Conservation (phyloP, 176 grass and related monocot genomes). For the Juncus inflexus region DNA sequence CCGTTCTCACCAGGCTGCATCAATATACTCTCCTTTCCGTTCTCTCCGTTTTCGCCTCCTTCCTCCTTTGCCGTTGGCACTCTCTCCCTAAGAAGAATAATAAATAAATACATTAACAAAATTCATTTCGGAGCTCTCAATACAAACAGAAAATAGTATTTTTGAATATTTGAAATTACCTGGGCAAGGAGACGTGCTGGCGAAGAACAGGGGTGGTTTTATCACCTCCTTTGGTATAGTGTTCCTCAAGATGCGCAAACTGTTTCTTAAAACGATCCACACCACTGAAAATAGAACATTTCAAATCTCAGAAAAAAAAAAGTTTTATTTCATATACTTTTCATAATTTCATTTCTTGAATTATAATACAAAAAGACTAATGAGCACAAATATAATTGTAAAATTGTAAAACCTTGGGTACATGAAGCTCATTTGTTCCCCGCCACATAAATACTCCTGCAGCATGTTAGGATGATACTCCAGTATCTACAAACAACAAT, state of each 20-base stretch:
- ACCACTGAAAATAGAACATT: slow-evolving; percentile 42
- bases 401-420: slow-evolving; percentile 62
- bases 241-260: slow-evolving; percentile 90
- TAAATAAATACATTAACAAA: slow-evolving; percentile 1
- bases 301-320: slow-evolving; percentile 15
- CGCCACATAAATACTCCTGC: slow-evolving; percentile 62
- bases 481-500: slow-evolving; percentile 48
- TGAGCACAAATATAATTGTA: not conserved
- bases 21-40: slow-evolving; percentile 44
- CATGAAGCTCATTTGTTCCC: slow-evolving; percentile 63
- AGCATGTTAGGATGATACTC: slow-evolving; percentile 98
- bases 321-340: not conserved
- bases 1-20: slow-evolving; percentile 34
- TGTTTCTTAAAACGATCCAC: slow-evolving; percentile 94
- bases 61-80: slow-evolving; percentile 54
- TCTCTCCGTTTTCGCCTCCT: slow-evolving; percentile 32
- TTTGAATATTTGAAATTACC: slow-evolving; percentile 40
- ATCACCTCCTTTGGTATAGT: slow-evolving; percentile 45
- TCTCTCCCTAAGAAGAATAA: slow-evolving; percentile 51
- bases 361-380: not conserved
- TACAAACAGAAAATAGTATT: not conserved
- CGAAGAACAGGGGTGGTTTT: slow-evolving; percentile 48
- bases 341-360: not conserved
- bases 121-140: slow-evolving; percentile 5
- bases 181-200: slow-evolving; percentile 80